phyloP scores from a whole-genome alignment of 2,329 filamentous ascomycete genomes.

The Exophiala phaeomuriformis region DNA sequence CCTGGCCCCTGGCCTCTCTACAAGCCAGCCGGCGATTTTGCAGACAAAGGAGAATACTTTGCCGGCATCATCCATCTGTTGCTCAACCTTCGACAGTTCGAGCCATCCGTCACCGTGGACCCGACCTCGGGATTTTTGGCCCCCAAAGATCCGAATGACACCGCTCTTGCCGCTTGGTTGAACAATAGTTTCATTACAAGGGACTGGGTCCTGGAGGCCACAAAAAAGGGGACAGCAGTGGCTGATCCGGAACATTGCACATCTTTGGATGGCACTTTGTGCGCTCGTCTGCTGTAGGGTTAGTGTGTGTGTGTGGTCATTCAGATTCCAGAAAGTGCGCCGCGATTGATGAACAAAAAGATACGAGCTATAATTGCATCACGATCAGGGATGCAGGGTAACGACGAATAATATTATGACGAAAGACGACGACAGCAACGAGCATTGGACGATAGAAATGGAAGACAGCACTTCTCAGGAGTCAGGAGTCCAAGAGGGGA shows the following conservation, averaged over 20 bases:
- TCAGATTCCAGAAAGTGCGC: neutral
- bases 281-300: slow-evolving; percentile 4
- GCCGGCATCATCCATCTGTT: slow-evolving; percentile 52
- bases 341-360: neutral
- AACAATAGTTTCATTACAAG: neutral
- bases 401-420: neutral
- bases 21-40: slow-evolving; percentile 45
- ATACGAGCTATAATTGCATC: neutral
- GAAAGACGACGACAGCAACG: too few species aligned
- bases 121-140: slow-evolving; percentile 36
- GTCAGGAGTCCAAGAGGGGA: too few species aligned
- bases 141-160: slow-evolving; percentile 35
- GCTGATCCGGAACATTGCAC: slow-evolving; percentile 38
- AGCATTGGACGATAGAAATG: neutral
- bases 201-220: slow-evolving; percentile 29
- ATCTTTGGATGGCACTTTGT: slow-evolving; percentile 32
- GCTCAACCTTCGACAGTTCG: slow-evolving; percentile 49
- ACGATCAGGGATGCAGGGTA: too few species aligned
- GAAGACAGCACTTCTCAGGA: neutral
- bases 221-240: slow-evolving; percentile 26
- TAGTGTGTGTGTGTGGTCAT: neutral
- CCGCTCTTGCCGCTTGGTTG: slow-evolving; percentile 17
- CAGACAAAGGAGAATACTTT: slow-evolving; percentile 52
- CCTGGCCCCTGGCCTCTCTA: slow-evolving; percentile 47
- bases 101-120: slow-evolving; percentile 36